Percentiles rank a stretch among this genome's conserved stretches.
Conservation (phyloP, 148 eudicot species). For the Amaranthus hypochondriacus region DNA sequence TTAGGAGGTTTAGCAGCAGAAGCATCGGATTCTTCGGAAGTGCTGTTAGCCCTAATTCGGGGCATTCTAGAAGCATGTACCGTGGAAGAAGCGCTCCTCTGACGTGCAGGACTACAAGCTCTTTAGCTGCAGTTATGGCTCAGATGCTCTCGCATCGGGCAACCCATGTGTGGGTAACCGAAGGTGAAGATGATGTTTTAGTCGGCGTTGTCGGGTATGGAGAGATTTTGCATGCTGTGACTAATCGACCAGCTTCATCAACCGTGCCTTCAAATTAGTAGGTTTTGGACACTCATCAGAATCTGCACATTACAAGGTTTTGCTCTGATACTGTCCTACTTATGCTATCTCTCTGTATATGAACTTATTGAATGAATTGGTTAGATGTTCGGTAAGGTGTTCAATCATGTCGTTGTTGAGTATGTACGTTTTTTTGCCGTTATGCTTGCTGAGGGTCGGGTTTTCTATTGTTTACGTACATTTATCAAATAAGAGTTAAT, state of each 20-base stretch:
- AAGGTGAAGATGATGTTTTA: constrained; percentile 68
- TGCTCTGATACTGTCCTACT: background rate
- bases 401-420: background rate
- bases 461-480: constrained; percentile 2
- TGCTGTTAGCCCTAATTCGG: constrained; percentile 36
- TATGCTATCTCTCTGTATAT: background rate
- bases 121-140: constrained; percentile 96
- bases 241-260: constrained; percentile 38
- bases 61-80: constrained; percentile 72
- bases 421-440: background rate
- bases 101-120: constrained; percentile 76
- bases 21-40: constrained; percentile 71
- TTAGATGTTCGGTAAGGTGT: background rate
- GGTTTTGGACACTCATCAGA: background rate
- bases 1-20: constrained; percentile 64
- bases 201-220: constrained; percentile 88
- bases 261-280: constrained; percentile 12
- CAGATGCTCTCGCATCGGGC: constrained; percentile 96
- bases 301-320: background rate
- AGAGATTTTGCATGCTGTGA: constrained; percentile 85
- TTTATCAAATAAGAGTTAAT: constrained; percentile 6
- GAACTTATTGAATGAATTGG: constrained; percentile 1
- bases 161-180: constrained; percentile 94
- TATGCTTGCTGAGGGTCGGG: background rate
- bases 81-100: constrained; percentile 87